These are phyloP conservation scores for Kockovaella imperatae DNA, from an alignment of 768 basidiomycete genomes.

Conservation along the genomic window DNA sequence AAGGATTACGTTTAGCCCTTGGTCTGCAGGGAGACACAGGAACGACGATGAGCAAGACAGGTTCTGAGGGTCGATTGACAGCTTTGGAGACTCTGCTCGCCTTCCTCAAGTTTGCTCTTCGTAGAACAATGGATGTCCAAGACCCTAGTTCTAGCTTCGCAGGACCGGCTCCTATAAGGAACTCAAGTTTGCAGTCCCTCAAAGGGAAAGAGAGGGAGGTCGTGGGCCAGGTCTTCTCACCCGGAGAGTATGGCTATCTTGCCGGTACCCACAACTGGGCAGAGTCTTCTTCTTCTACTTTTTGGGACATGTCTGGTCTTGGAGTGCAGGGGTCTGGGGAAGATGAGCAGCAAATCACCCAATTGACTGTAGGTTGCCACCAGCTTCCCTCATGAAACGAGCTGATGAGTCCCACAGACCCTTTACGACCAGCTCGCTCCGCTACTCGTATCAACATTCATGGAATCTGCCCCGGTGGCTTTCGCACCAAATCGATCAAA, in stretches of 20 bases:
- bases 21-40: constrained; percentile 36
- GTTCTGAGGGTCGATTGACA: constrained; percentile 26
- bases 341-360: constrained; percentile 10
- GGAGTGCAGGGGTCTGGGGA: constrained; percentile 6
- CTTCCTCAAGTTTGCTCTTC: constrained; percentile 21
- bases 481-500: constrained; percentile 55
- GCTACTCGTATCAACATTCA: constrained; percentile 69
- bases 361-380: constrained; percentile 26
- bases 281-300: background rate
- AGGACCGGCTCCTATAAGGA: no score
- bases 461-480: constrained; percentile 76
- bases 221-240: background rate
- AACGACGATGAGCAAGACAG: constrained; percentile 32
- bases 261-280: constrained; percentile 8
- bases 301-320: background rate
- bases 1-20: constrained; percentile 38
- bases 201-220: constrained; percentile 9
- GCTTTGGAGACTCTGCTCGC: constrained; percentile 29
- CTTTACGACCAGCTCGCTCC: constrained; percentile 69
- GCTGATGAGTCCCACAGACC: constrained; percentile 27
- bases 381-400: background rate
- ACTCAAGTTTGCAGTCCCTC: no score
- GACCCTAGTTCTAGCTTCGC: constrained; percentile 17
- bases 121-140: background rate
- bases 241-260: constrained; percentile 5